Conservation (phyloP, 495 filamentous ascomycete genomes). For the Venustampulla echinocandica region DNA sequence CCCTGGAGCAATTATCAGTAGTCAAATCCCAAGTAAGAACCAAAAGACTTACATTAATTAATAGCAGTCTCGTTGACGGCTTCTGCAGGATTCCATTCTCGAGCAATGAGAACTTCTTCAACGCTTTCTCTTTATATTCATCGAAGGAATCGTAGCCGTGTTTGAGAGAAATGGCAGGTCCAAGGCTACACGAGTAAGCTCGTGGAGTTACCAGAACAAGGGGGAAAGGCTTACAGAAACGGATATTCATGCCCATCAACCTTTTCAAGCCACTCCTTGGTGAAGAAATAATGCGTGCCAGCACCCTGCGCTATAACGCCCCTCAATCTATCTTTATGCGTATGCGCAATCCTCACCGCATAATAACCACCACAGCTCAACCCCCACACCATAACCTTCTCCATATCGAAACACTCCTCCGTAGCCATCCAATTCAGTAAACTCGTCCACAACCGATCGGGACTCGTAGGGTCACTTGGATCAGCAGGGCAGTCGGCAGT, state of each 20-base stretch:
- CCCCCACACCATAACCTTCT: slow-evolving; percentile 58
- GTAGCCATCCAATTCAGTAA: slow-evolving; percentile 57
- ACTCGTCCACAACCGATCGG: slow-evolving; percentile 54
- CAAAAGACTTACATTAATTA: slow-evolving; percentile 49
- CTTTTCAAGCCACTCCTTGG: slow-evolving; percentile 51
- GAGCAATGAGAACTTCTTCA: slow-evolving; percentile 64
- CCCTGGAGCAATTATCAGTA: slow-evolving; percentile 29
- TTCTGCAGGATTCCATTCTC: slow-evolving; percentile 58
- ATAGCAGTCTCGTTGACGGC: slow-evolving; percentile 52
- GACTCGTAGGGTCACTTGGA: slow-evolving; percentile 34
- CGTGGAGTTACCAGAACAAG: neutral
- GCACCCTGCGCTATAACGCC: slow-evolving; percentile 65
- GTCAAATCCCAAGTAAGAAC: too few relatives aligned
- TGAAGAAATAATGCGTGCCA: slow-evolving; percentile 61
- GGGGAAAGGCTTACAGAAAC: slow-evolving; percentile 45
- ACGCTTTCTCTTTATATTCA: slow-evolving; percentile 50
- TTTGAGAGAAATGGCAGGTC: slow-evolving; percentile 58
- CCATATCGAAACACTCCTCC: slow-evolving; percentile 51
- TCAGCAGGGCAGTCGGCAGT: slow-evolving; percentile 72
- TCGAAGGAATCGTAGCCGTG: slow-evolving; percentile 55
- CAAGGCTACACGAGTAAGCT: slow-evolving; percentile 34
- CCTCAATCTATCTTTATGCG: slow-evolving; percentile 48
- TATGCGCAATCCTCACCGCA: slow-evolving; percentile 64
- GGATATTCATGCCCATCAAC: slow-evolving; percentile 74
- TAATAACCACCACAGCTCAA: slow-evolving; percentile 72